A percentile compares a stretch with the other conserved stretches of the same genome.
Evolutionary conservation across 768 basidiomycete genomes (phyloP).

Genomic region (Pleurotus djamor): DNA sequence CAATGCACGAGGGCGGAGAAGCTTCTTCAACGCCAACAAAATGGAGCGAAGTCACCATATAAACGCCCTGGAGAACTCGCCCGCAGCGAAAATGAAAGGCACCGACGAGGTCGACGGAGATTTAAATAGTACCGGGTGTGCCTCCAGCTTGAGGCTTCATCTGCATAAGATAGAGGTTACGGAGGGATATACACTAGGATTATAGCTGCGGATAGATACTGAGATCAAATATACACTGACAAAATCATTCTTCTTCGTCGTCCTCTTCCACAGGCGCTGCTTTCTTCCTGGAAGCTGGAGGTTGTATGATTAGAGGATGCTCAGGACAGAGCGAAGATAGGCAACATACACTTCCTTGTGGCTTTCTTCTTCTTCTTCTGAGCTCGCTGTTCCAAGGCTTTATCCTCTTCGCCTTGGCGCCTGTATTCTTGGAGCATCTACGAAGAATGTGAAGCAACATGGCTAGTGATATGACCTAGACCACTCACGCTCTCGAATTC

Average conservation of each 20-base stretch:
- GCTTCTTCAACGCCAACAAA: too few species aligned
- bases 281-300: neutral
- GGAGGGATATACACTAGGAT: too few species aligned
- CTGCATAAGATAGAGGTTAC: too few species aligned
- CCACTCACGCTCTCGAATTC: conserved; percentile 83
- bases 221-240: neutral
- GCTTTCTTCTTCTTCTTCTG: conserved; percentile 60
- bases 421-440: conserved; percentile 85
- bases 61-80: too few species aligned
- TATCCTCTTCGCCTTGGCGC: conserved; percentile 87
- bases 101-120: too few species aligned
- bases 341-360: neutral
- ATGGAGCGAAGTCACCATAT: too few species aligned
- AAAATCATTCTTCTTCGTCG: neutral
- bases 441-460: neutral
- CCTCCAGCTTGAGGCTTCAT: too few species aligned
- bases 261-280: neutral
- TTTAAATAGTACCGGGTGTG: too few species aligned
- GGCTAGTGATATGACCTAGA: neutral
- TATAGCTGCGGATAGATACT: neutral
- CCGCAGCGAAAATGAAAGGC: too few species aligned
- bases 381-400: conserved; percentile 85
- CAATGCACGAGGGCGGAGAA: too few species aligned
- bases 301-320: neutral
- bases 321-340: neutral